Evolutionary conservation across 116 monocot species (phyloP), one percentile per base, ranked within the genome.

Genomic region (Phalaenopsis hybrid): DNA sequence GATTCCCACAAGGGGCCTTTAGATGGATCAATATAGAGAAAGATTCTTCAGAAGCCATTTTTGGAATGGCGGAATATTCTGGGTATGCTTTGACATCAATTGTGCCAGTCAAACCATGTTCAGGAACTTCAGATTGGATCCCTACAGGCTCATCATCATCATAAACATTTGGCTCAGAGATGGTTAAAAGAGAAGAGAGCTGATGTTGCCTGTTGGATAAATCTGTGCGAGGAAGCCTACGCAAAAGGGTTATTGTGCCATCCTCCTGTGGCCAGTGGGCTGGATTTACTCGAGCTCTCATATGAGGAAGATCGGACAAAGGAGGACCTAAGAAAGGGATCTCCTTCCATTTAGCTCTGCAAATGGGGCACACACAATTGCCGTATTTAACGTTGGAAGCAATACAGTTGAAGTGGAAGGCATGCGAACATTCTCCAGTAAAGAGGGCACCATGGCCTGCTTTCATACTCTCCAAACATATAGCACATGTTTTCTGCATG

Each of bases 81-180:
- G 84, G 74, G 45, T 80, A 86, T 61, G 81, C 76, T 58, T 84
- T 83, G n/a, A 90, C 82, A 67, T 86, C 81, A 11, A 88, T 80
- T 57, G 65, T 75, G 55, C 58, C 79, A 4, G 16, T 41, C 43
- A 51, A 74, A 33, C 51, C 44, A 77, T 49, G 43, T 48, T 43
- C 76, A 18, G 28, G 37, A 12, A 51, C 17, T 73, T 80, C 75
- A 34, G 72, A 2, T 17, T 51, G 77, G 31, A 81, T 44, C 10
- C 48, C 78, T 13, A 90, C 21, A 33, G 89, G 80, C 45, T 96
- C 96, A 57, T 96, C 96, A 73, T 96, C 96, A 75, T 90, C 81
- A 67, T 87, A 93, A 2, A 79, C 68, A 70, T 23, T 31, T 17
- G 93, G 93, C 55, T 96, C 96, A 18, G 86, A 48, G 46, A 68